These are phyloP conservation scores for Meyerozyma guilliermondii DNA, from an alignment of 1,139 yeast species.

Conservation along the genomic window DNA sequence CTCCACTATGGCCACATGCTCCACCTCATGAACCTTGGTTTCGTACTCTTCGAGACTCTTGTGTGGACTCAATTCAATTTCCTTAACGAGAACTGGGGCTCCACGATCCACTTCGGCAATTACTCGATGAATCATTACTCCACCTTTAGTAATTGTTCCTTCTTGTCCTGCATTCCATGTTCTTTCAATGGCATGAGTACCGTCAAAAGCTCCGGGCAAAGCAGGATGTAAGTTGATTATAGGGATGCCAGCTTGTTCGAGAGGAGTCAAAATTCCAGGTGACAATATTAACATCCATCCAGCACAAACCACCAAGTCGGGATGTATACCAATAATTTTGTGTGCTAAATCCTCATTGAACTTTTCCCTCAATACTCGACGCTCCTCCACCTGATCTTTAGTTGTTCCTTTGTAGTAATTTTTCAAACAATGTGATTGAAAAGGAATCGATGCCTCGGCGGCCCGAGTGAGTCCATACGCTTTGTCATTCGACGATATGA, in stretches of 20 bases:
- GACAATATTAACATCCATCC: constrained; percentile 97
- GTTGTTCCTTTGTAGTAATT: constrained; percentile 71
- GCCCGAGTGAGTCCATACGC: constrained; percentile 90
- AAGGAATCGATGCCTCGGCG: constrained; percentile 56
- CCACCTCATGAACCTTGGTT: constrained; percentile 73
- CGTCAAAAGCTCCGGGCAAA: constrained; percentile 93
- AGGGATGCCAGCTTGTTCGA: constrained; percentile 57
- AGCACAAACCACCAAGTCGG: constrained; percentile 90
- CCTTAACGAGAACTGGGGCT: constrained; percentile 77
- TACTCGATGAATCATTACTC: constrained; percentile 94
- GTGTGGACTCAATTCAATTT: constrained; percentile 61
- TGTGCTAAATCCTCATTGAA: constrained; percentile 79
- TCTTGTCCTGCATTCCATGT: constrained; percentile 94
- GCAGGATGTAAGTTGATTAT: constrained; percentile 96
- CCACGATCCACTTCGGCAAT: constrained; percentile 94
- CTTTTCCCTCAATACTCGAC: constrained; percentile 56
- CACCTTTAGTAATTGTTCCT: constrained; percentile 74
- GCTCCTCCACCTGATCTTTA: constrained; percentile 52
- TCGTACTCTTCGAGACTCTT: constrained; percentile 81
- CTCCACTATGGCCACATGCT: constrained; percentile 89
- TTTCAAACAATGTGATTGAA: constrained; percentile 66
- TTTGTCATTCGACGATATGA: constrained; percentile 73
- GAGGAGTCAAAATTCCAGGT: constrained; percentile 63
- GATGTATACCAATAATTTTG: constrained; percentile 54
- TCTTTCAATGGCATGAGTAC: constrained; percentile 93